These are phyloP conservation scores for Caryopteris hybrid DNA, from an alignment of 305 asterid species.

Conservation along the genomic window DNA sequence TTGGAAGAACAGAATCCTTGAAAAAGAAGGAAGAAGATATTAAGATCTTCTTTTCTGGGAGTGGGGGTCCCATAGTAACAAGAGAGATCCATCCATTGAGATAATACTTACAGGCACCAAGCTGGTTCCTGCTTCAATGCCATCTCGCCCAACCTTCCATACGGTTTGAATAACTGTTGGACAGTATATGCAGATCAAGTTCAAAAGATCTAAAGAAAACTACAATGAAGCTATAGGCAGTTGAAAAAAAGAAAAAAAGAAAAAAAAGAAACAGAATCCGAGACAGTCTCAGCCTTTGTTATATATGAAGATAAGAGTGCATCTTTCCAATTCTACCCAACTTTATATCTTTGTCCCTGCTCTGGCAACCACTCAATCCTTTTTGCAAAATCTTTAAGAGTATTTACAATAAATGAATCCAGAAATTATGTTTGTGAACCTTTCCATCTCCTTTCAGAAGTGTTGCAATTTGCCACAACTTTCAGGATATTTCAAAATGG, in stretches of 20 bases:
- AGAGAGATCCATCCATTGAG: background rate
- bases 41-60: background rate
- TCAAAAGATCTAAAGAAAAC: background rate
- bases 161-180: constrained; percentile 57
- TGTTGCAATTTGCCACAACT: too few species aligned
- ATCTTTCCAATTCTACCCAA: background rate
- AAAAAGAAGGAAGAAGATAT: background rate
- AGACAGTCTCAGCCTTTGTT: background rate
- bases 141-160: constrained; percentile 81
- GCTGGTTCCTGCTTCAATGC: constrained; percentile 85
- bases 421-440: too few species aligned
- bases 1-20: constrained; percentile 28
- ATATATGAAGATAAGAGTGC: background rate
- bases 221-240: constrained; percentile 4
- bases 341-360: too few species aligned
- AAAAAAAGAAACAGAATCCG: background rate
- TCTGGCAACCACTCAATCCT: too few species aligned
- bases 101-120: constrained; percentile 73
- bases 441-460: too few species aligned
- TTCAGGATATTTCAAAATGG: too few species aligned
- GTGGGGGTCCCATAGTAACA: background rate
- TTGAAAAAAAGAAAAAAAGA: too few species aligned
- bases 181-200: background rate
- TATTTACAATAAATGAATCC: background rate
- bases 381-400: too few species aligned